Evolutionary conservation across 129 eudicot genomes (phyloP), one percentile per base, ranked within the genome.

Genomic region (Rutidosis leptorrhynchoides): DNA sequence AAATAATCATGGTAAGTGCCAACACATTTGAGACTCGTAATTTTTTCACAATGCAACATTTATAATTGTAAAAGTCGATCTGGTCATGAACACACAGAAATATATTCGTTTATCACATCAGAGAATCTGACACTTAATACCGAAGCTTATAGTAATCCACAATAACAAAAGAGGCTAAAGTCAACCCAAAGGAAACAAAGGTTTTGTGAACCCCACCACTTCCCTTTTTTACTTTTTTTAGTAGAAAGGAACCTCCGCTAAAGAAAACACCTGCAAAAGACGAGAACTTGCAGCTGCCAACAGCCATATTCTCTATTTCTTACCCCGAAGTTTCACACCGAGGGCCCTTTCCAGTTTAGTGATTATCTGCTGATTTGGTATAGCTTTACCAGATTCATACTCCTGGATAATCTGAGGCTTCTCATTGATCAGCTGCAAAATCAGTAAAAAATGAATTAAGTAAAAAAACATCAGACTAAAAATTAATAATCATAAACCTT

Each of bases 341-440:
- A 93, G 99, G 30, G 99, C 92, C 79, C 97, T 83, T 83, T 94
- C 99, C 77, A 94, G 83, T 77, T 94, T 94, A 17, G 86, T 78
- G 22, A 94, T 84, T 28, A 94, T 94, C 87, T 89, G 99, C 65
- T 93, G 99, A 63, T 93, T 93, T 62, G 99, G 99, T 74, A 89
- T 93, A 42, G 99, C 97, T 54, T 94, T 94, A 23, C 97, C 99
- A 72, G 97, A 94, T 84, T 89, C 97, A 74, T 94, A 94, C 79
- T 94, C 99, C 78, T 94, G 97, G 58, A 89, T 86, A 55, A 89
- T 80, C 74, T 92, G 98, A 5, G 97, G 98, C 79, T 93, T 88
- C 89, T 93, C 98, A 49, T 93, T 93, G 67, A 88, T 93, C 73
- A 93, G 54, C 98, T 93, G 87, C 67, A 81, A 11, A 5, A 33